Base-by-base conservation (phyloP, 78 protist species). In the Pelomyxa schiedti region DNA sequence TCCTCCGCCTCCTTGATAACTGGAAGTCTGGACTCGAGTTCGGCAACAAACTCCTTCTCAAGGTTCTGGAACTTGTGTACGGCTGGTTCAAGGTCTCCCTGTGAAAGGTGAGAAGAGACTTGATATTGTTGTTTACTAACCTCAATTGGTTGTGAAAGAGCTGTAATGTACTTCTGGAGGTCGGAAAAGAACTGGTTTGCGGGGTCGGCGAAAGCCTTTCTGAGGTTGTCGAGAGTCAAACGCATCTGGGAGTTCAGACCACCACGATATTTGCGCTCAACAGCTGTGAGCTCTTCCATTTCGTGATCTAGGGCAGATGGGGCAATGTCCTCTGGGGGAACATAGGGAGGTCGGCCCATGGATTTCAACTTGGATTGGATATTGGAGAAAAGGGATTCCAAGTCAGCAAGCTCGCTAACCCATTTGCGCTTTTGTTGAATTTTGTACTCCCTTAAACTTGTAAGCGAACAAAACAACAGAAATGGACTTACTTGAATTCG, bases 361-460 rank as follows among this genome's bases (percentile, higher is more conserved):
- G 72, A 39, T 39, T 78, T 65, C 65, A 85, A 74, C 52, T 79
- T 78, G 6, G 89, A 69, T 70, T 85, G 89, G 40, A 85, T 37
- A 1, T 58, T 35, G 81, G 72, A 77, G 76, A 43, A 72, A 58
- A 77, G 75, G 43, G 78, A 74, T 41, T 72, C 88, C 52, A 83
- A 40, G 66, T 83, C 88, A 16, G 47, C 37, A 0, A 74, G 43
- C 42, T 83, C 88, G 72, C 70, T n/a, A n/a, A 52, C 63, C 63
- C 63, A 52, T 52, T 52, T 24, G 63, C 63, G 63, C 63, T 52
- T 52, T 24, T 52, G 36, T n/a, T 24, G 24, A 24, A n/a, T 52
- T 52, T 52, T 52, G 63, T 52, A 52, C 63, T 52, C 24, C 24
- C 63, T 52, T n/a, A 24, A 52, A 52, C 24, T 24, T n/a, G 24